Base-by-base conservation (phyloP, 2,329 filamentous ascomycete genomes). In the Ophiostoma montium region DNA sequence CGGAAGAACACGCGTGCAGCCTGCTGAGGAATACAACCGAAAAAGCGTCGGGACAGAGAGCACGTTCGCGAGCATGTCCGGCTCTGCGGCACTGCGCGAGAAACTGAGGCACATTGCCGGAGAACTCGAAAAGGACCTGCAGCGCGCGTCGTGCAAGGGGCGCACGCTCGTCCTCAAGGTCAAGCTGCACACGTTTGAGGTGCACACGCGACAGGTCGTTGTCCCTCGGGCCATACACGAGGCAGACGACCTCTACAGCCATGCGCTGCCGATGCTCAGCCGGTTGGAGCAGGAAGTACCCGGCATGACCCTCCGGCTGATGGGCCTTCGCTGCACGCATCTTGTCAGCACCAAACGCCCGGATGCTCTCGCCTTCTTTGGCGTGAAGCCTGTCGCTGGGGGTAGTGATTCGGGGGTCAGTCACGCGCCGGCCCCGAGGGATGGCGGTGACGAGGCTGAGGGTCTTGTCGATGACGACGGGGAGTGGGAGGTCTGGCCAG, bases 21-120 rank as follows among this genome's bases (percentile, higher is more conserved):
- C 89, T 0, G 84, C 85, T 0, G 88, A 94, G 58, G 87, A 90
- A 50, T 87, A 88, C 56, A 87, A 94, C 61, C 78, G 92, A 15
- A 96, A 96, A 63, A 94, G 86, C 55, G 84, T 96, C 1, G 90
- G 92, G 16, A 95, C 89, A 0, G 92, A 98, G 64, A 84, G 83
- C 53, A 96, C 90, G 0, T 98, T 98, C 58, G 70, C 75, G 35
- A 89, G 95, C 45, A 78, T 94, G 59, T 77, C 76, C 2, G 80
- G 82, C 48, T 76, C 81, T 13, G 63, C 67, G 1, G 75, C 82
- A 51, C 69, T 96, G 3, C 74, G 83, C 18, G 79, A 82, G 15
- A 94, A 94, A 61, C 73, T 98, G 6, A 75, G 79, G n/a, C 75
- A 73, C 61, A 89, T 82, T 1, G 87, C 92, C 0, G 81, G 88